Evolutionary conservation across 345 rosid genomes (phyloP), one percentile per base, ranked within the genome.

Genomic region (Nephelium lappaceum): DNA sequence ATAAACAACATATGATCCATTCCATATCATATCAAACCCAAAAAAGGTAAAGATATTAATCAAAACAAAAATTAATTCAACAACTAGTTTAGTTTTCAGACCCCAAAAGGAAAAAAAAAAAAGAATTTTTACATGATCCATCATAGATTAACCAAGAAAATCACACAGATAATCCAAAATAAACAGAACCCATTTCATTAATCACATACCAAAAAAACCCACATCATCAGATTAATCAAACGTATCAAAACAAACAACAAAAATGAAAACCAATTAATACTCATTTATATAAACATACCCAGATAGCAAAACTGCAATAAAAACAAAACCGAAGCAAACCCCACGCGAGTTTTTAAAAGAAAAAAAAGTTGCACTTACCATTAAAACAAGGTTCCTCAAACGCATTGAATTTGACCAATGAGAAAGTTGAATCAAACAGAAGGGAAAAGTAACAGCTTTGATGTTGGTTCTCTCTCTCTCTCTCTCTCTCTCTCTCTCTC

Each of bases 331-430:
- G 0, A 67, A 66, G 49, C 66, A 49, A 81, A 57, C 66, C 72
- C 72, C 71, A 61, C 53, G 31, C 64, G 57, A 24, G 66, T 69
- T 61, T 57, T 67, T 31, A 41, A 60, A 63, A 47, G 7, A 23
- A 7, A 49, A 10, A 10, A 6, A 2, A 43, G 49, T 73, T 60
- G 5, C 25, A 79, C 85, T 83, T 72, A 79, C 88, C 63, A 39
- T 67, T 63, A 62, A 67, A 74, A 69, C 43, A 70, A 74, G 45
- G 49, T 3, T 47, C 24, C 66, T 38, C 43, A 78, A 64, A 73
- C 72, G 76, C 80, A 71, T 77, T 23, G 78, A 74, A 63, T 23
- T 25, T 43, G n/a, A 15, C 11, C 15, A 69, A 39, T 18, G 12
- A n/a, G 42, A 6, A 31, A 31, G 3, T 2, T 31, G 67, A 51